Evolutionary conservation across 2,329 filamentous ascomycete genomes (phyloP).

Genomic region (Aspergillus pseudotamarii): DNA sequence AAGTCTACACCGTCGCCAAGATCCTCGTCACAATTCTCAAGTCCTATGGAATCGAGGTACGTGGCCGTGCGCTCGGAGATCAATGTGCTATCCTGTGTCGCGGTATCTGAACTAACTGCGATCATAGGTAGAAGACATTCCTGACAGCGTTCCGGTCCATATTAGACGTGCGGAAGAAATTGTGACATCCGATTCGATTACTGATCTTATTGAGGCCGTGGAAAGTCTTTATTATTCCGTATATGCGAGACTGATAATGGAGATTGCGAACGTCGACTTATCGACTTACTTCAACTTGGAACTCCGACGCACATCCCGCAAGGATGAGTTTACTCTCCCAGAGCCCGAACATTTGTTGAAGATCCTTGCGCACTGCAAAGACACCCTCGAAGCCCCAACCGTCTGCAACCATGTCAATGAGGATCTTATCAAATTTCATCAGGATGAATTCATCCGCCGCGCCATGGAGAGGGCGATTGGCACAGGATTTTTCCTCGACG

Average conservation of each 20-base stretch:
- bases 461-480: constrained; percentile 21
- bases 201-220: constrained; percentile 34
- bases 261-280: constrained; percentile 40
- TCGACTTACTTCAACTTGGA: constrained; percentile 34
- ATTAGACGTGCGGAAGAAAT: constrained; percentile 34
- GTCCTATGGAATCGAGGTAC: constrained; percentile 40
- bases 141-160: constrained; percentile 34
- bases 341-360: constrained; percentile 38
- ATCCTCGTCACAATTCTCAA: constrained; percentile 34
- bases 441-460: constrained; percentile 32
- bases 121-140: constrained; percentile 33
- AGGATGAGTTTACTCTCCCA: constrained; percentile 29
- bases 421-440: constrained; percentile 31
- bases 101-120: constrained; percentile 2
- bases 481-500: constrained; percentile 22
- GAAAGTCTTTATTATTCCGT: constrained; percentile 43
- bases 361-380: constrained; percentile 38
- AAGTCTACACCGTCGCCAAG: constrained; percentile 41
- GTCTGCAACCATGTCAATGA: constrained; percentile 32
- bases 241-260: constrained; percentile 40
- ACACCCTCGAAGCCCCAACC: constrained; percentile 30
- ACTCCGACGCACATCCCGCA: constrained; percentile 20
- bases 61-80: constrained; percentile 2
- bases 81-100: not conserved
- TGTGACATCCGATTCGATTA: constrained; percentile 29